These are phyloP conservation scores for Amaranthus cruentus DNA, from an alignment of 148 eudicot genomes.

Conservation along the genomic window DNA sequence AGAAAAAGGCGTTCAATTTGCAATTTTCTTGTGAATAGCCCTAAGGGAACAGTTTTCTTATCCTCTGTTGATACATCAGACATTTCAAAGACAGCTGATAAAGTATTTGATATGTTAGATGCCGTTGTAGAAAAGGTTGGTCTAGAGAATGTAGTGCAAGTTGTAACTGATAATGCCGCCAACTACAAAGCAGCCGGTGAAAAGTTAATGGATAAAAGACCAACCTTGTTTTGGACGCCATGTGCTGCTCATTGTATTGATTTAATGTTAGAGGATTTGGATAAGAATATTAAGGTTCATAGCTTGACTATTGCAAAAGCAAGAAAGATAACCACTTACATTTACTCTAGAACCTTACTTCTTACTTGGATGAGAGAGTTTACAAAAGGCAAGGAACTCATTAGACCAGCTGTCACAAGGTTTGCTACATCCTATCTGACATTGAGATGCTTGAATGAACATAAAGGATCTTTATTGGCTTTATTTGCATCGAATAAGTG, in stretches of 20 bases:
- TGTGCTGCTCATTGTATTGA: conserved; percentile 8
- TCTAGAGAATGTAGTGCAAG: too few species aligned
- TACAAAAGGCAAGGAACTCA: conserved; percentile 2
- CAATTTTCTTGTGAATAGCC: too few species aligned
- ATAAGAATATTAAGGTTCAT: neutral
- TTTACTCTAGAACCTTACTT: neutral
- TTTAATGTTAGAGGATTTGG: neutral
- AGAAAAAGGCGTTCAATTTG: too few species aligned
- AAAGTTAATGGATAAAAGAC: conserved; percentile 1
- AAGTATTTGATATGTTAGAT: too few species aligned
- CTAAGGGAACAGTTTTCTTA: too few species aligned
- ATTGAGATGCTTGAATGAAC: too few species aligned
- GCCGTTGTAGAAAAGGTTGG: too few species aligned
- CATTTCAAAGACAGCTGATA: too few species aligned
- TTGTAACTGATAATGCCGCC: too few species aligned
- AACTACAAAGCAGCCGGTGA: too few species aligned
- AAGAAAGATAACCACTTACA: neutral
- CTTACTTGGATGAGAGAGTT: neutral
- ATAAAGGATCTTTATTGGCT: neutral
- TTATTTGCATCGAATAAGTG: neutral
- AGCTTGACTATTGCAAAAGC: neutral
- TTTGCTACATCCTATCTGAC: too few species aligned
- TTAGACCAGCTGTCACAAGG: neutral
- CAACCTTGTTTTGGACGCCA: neutral
- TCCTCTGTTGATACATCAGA: too few species aligned